Conservation (phyloP, 805 yeast genomes). For the Candida ipomoeae region DNA sequence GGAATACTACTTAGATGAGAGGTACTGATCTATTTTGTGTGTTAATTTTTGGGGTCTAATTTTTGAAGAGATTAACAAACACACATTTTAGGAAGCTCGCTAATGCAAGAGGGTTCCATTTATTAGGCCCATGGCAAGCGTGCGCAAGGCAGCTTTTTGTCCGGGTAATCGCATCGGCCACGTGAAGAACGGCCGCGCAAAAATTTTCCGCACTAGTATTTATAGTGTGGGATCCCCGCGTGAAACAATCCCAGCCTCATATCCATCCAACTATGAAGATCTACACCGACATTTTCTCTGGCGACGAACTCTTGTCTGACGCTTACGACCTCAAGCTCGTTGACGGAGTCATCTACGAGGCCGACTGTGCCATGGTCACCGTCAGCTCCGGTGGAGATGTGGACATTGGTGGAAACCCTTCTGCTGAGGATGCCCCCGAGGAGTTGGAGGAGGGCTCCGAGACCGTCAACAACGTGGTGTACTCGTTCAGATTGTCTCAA, state of each 20-base stretch:
- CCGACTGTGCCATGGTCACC: slow-evolving; percentile 89
- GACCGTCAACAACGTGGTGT: slow-evolving; percentile 95
- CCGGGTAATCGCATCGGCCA: slow-evolving; percentile 20
- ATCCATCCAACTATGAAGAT: slow-evolving; percentile 33
- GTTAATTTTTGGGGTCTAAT: no score
- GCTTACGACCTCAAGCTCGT: slow-evolving; percentile 90
- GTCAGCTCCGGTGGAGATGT: slow-evolving; percentile 82
- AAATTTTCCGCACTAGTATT: slow-evolving; percentile 14
- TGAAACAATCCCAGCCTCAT: background rate
- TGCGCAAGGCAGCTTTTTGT: background rate
- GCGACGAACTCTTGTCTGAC: slow-evolving; percentile 95
- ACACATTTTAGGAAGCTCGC: background rate
- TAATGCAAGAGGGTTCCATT: background rate
- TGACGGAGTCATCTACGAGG: slow-evolving; percentile 92
- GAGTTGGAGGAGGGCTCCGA: slow-evolving; percentile 79
- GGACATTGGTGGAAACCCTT: slow-evolving; percentile 99
- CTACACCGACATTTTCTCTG: slow-evolving; percentile 73
- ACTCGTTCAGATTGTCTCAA: slow-evolving; percentile 97
- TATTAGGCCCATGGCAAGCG: background rate
- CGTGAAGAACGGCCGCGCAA: slow-evolving; percentile 6
- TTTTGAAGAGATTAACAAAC: no score
- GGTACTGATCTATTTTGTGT: no score
- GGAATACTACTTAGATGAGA: no score
- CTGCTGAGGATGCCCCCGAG: slow-evolving; percentile 92
- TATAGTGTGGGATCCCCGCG: slow-evolving; percentile 5